Percentiles rank a stretch among this genome's conserved stretches.
Evolutionary conservation across 2,329 filamentous ascomycete genomes (phyloP).

Genomic region (Alternaria burnsii): DNA sequence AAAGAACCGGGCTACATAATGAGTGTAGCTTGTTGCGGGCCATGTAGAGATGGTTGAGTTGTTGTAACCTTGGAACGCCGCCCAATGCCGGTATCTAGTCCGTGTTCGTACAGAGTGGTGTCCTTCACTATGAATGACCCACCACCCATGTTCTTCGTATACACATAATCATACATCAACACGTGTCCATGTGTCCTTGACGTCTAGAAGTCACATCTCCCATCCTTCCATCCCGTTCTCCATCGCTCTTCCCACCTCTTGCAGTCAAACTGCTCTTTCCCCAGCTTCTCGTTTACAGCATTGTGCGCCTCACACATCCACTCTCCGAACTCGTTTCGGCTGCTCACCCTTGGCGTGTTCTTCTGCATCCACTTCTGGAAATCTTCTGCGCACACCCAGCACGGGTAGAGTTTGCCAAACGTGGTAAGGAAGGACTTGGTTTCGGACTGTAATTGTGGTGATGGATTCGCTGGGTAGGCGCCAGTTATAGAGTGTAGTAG

Average conservation of each 20-base stretch:
- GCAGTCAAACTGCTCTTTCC: constrained; percentile 92
- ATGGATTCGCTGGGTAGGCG: constrained; percentile 78
- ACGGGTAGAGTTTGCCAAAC: constrained; percentile 90
- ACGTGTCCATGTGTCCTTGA: not conserved
- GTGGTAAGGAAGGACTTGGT: constrained; percentile 79
- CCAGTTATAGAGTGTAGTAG: constrained; percentile 92
- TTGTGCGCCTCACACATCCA: constrained; percentile 91
- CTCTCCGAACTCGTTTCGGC: constrained; percentile 73
- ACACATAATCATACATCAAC: constrained; percentile 17
- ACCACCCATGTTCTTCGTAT: not conserved
- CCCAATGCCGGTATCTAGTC: constrained; percentile 21
- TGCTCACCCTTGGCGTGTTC: constrained; percentile 70
- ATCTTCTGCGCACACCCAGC: constrained; percentile 93
- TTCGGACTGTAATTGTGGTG: constrained; percentile 74
- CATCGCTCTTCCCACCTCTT: constrained; percentile 90
- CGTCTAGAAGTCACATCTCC: constrained; percentile 65
- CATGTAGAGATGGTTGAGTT: not conserved
- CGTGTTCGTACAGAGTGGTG: constrained; percentile 12
- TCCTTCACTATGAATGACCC: constrained; percentile 13
- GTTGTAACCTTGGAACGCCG: constrained; percentile 12
- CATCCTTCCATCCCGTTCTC: constrained; percentile 85
- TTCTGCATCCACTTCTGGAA: constrained; percentile 82
- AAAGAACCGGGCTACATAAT: not conserved
- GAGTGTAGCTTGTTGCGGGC: not conserved
- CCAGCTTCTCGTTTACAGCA: constrained; percentile 86